Evolutionary conservation across 805 yeast species (phyloP).

Genomic region (Hanseniaspora lindneri): DNA sequence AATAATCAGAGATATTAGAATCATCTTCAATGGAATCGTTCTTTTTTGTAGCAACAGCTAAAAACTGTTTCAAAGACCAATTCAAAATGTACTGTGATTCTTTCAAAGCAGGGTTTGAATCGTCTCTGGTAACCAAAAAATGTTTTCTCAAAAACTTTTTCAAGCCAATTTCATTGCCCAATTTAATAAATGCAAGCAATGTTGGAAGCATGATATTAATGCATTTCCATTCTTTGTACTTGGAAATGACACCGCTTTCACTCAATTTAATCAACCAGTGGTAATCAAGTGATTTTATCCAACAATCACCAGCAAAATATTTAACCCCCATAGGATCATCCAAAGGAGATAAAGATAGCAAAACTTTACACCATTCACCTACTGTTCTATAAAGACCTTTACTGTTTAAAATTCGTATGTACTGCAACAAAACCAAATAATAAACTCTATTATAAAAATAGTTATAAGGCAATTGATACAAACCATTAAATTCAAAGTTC

Average conservation of each 20-base stretch:
- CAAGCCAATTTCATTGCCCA: constrained; percentile 4
- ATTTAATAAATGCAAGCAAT: neutral
- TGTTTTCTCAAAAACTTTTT: constrained; percentile 7
- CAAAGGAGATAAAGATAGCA: constrained; percentile 57
- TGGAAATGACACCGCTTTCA: constrained; percentile 42
- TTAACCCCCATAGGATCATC: constrained; percentile 80
- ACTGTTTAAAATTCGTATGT: constrained; percentile 57
- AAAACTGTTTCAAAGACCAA: constrained; percentile 7
- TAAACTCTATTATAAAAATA: constrained; percentile 65
- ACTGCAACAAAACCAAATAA: constrained; percentile 60
- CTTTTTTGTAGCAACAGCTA: constrained; percentile 1
- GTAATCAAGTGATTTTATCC: constrained; percentile 53
- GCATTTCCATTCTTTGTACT: constrained; percentile 56
- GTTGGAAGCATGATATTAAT: constrained; percentile 40
- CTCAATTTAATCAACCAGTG: constrained; percentile 48
- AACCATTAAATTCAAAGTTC: constrained; percentile 43
- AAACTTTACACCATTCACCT: constrained; percentile 55
- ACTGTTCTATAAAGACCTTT: constrained; percentile 72
- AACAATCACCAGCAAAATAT: constrained; percentile 69
- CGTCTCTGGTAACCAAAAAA: constrained; percentile 8
- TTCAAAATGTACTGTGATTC: constrained; percentile 6
- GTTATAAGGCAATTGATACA: constrained; percentile 62
- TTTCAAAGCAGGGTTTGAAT: neutral
- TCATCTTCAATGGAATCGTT: neutral
- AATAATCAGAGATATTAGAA: neutral